Base-by-base conservation (phyloP, 768 basidiomycete species). In the Pulveroboletus sp. region DNA sequence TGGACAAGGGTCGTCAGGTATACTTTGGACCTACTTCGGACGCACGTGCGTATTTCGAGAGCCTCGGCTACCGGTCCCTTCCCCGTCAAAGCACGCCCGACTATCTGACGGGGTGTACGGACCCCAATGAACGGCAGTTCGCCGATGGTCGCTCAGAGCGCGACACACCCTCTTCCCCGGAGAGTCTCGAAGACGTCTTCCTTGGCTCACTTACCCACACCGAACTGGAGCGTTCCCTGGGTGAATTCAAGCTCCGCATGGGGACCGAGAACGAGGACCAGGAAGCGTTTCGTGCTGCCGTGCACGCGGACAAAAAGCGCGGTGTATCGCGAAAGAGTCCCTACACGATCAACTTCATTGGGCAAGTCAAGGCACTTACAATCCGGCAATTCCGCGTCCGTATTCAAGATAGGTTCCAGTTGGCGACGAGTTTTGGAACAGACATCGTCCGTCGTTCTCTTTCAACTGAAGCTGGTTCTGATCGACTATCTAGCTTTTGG, bases 71-170 rank as follows among this genome's bases (percentile, higher is more conserved):
- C 68, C 78, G 79, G 33, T 54, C 86, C 17, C 80, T 88, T 24
- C 85, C 87, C 47, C 83, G 90, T 35, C 91, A 93, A 67, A 89
- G 82, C 57, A 89, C 87, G 13, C 82, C 90, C 9, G 91, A 93
- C 64, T 93, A 88, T 66, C 76, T 93, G 18, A 89, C 88, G 18
- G 85, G 85, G 6, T 86, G 84, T 67, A 87, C 93, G 3, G 89
- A 90, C 60, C 79, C 83, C 0, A 89, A 92, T 58, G 91, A 95
- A 70, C 86, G 92, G 24, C 85, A 83, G 62, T 85, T 87, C 57
- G 79, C 82, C 0, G 69, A 77, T 3, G 88, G 84, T 6, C 77
- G 75, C 21, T 80, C 82, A 9, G 74, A 71, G 11, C 54, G 56
- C 1, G 76, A 83, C 54, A 83, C 83, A 0, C 89, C 66, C 0